A percentile compares a stretch with the other conserved stretches of the same genome.
Conservation (phyloP, 768 basidiomycete genomes). For the Pulveroboletus sp. region DNA sequence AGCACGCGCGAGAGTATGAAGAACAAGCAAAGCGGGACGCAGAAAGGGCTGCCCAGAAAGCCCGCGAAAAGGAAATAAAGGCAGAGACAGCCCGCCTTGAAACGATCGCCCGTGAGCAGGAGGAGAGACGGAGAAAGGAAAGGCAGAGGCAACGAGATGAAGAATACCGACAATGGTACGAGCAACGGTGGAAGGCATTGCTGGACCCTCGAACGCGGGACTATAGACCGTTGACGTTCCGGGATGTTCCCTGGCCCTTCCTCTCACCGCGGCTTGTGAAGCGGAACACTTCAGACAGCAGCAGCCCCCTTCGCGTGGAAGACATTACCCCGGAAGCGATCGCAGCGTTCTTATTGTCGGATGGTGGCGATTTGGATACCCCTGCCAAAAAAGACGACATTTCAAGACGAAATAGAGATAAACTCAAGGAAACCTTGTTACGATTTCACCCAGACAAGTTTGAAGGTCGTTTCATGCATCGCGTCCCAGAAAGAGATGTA, state of each 20-base stretch:
- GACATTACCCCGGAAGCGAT: constrained; percentile 57
- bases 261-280: constrained; percentile 29
- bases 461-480: constrained; percentile 65
- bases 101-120: constrained; percentile 51
- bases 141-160: constrained; percentile 42
- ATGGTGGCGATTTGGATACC: not conserved
- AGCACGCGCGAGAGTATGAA: constrained; percentile 63
- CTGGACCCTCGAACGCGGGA: constrained; percentile 31
- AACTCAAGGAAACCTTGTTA: constrained; percentile 62
- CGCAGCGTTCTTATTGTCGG: constrained; percentile 52
- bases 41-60: constrained; percentile 48
- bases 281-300: constrained; percentile 12
- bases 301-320: constrained; percentile 33
- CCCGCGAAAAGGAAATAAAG: constrained; percentile 51
- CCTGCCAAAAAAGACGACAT: constrained; percentile 19
- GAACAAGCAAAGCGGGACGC: constrained; percentile 59
- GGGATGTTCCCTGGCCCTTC: constrained; percentile 76
- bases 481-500: constrained; percentile 45
- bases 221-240: constrained; percentile 40
- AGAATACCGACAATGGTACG: constrained; percentile 52
- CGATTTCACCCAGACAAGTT: constrained; percentile 85
- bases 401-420: constrained; percentile 54
- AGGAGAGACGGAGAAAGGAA: constrained; percentile 46
- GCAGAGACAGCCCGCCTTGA: constrained; percentile 53
- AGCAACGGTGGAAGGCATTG: constrained; percentile 55